Evolutionary conservation across 140 eudicot genomes (phyloP).

Genomic region (Senecio squalidus): DNA sequence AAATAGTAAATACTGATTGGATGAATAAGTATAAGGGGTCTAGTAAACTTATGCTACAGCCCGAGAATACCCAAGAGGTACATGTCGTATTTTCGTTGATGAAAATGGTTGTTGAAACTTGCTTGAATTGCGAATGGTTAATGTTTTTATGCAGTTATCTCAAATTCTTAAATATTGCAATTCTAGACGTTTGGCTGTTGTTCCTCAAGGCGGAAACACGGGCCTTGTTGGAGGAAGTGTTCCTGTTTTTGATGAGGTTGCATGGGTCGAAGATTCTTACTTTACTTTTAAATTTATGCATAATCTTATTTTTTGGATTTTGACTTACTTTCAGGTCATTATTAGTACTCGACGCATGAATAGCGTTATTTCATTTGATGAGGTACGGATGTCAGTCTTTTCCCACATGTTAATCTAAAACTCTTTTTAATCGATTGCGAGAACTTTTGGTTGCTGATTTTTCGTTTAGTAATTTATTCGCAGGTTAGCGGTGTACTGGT

Average conservation of each 20-base stretch:
- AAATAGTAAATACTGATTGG: conserved; percentile 90
- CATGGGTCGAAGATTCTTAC: neutral
- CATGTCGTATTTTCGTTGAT: conserved; percentile 12
- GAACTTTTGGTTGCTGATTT: neutral
- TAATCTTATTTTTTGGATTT: neutral
- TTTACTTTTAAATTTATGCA: neutral
- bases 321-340: conserved; percentile 56
- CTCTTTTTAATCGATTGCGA: neutral
- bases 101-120: conserved; percentile 7
- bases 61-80: conserved; percentile 83
- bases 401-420: neutral
- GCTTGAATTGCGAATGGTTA: conserved; percentile 7
- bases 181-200: conserved; percentile 92
- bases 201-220: conserved; percentile 99
- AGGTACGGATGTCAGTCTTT: conserved; percentile 65
- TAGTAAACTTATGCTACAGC: conserved; percentile 87
- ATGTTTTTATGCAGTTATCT: conserved; percentile 54
- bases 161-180: conserved; percentile 83
- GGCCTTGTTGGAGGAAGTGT: conserved; percentile 99
- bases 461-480: conserved; percentile 3
- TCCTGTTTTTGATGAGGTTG: conserved; percentile 94
- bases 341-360: conserved; percentile 70
- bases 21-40: conserved; percentile 86
- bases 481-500: conserved; percentile 92
- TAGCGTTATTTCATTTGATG: conserved; percentile 72